These are phyloP conservation scores for Kregervanrija fluxuum DNA, from an alignment of 805 yeast genomes.

Conservation along the genomic window DNA sequence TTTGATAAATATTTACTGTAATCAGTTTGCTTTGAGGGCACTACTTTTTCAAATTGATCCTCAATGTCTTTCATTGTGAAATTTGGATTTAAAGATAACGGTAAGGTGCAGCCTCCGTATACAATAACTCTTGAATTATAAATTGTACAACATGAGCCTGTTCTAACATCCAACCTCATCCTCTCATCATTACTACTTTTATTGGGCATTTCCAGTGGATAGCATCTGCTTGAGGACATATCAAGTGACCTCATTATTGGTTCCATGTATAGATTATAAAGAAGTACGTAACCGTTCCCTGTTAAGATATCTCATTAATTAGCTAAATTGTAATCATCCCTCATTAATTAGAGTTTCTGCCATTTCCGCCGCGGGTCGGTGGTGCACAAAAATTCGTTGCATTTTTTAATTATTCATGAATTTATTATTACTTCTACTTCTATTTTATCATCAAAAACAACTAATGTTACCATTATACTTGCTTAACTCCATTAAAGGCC, in stretches of 20 bases:
- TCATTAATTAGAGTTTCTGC: too few species aligned
- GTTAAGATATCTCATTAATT: too few species aligned
- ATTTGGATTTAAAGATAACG: slow-evolving; percentile 36
- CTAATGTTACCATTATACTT: slow-evolving; percentile 81
- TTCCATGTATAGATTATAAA: too few species aligned
- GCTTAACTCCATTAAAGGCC: slow-evolving; percentile 85
- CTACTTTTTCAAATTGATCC: slow-evolving; percentile 12
- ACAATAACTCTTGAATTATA: slow-evolving; percentile 55
- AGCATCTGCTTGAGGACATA: slow-evolving; percentile 58
- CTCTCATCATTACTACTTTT: slow-evolving; percentile 43
- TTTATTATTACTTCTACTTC: too few species aligned
- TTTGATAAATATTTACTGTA: slow-evolving; percentile 40
- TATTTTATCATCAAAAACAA: background rate
- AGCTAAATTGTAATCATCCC: too few species aligned
- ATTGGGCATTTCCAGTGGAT: slow-evolving; percentile 48
- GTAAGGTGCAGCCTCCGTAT: slow-evolving; percentile 62
- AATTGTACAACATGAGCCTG: slow-evolving; percentile 59
- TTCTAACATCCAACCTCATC: slow-evolving; percentile 48
- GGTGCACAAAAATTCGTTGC: too few species aligned
- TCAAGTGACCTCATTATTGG: slow-evolving; percentile 50
- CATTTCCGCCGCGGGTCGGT: too few species aligned
- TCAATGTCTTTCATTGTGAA: slow-evolving; percentile 34
- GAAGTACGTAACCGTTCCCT: too few species aligned
- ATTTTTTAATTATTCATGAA: too few species aligned
- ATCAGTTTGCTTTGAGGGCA: background rate